Base-by-base conservation (phyloP, 148 eudicot species). In the Cornus controversa region DNA sequence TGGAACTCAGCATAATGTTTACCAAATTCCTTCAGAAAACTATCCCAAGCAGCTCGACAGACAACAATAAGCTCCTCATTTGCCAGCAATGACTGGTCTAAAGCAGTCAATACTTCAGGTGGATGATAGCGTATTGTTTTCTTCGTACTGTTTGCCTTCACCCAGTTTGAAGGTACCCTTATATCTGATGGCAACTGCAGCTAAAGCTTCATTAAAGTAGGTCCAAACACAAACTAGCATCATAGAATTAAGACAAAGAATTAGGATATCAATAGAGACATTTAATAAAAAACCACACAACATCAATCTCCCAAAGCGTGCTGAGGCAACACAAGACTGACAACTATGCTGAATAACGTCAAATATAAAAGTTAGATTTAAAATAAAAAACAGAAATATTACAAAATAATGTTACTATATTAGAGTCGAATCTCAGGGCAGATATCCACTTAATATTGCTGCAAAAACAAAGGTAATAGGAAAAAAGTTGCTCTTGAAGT, bases 101-200 rank as follows among this genome's bases (percentile, higher is more conserved):
- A 81, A 45, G 92, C 93, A 73, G 84, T 77, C 82, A 87, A 82
- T 57, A 93, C 97, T 87, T 93, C 96, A 1, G 97, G 97, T 3
- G 99, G 90, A 85, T 95, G 99, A 86, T 93, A 95, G 45, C 99
- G 89, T 65, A 91, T 85, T 65, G 94, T 84, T 89, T 95, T 95
- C 89, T 95, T 93, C 23, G 97, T 95, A 80, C 99, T 95, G 77
- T 90, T 95, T 67, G 91, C 88, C 83, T 90, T 95, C 84, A 93
- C 93, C 99, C 99, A 95, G 74, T 86, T 80, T 53, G 91, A 80
- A 57, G 99, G 99, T 40, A 88, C 97, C 87, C 77, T 91, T 37
- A 81, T 82, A 76, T 89, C 92, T 74, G 86, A 74, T 54, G 97
- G 88, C 82, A 95, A 45, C 99, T 95, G 93, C 85, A 87, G 27